These are phyloP conservation scores for Skeletonema tropicum DNA, from an alignment of 108 stramenopile genomes.

Conservation along the genomic window DNA sequence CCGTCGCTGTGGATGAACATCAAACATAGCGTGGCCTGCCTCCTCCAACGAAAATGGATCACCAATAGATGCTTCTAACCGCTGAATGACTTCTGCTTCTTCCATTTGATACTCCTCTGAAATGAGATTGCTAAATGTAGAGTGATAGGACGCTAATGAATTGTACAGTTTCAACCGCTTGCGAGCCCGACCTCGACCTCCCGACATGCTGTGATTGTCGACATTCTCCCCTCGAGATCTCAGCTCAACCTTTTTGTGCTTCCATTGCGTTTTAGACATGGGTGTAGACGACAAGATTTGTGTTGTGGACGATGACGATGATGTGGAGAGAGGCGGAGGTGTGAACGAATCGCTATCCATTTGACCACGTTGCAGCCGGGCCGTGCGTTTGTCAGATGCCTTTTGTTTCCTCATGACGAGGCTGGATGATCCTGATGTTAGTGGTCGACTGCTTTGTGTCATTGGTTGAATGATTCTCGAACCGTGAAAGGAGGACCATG, in stretches of 20 bases:
- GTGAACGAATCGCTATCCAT: conserved; percentile 23
- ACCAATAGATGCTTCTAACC: conserved; percentile 71
- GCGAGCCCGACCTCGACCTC: conserved; percentile 73
- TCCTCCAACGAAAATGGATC: conserved; percentile 72
- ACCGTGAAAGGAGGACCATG: conserved; percentile 41
- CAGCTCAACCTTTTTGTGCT: conserved; percentile 43
- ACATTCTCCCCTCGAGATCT: conserved; percentile 4
- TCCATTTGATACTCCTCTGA: conserved; percentile 77
- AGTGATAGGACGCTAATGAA: conserved; percentile 73
- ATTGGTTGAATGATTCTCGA: not conserved
- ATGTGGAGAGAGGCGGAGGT: not conserved
- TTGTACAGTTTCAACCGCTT: conserved; percentile 79
- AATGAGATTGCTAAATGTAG: conserved; percentile 67
- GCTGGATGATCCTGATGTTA: conserved; percentile 6
- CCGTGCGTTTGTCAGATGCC: conserved; percentile 80
- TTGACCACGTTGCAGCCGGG: conserved; percentile 65
- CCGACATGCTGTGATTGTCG: conserved; percentile 4
- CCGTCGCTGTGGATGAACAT: conserved; percentile 74
- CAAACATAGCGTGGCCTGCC: conserved; percentile 74
- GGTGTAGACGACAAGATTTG: conserved; percentile 60
- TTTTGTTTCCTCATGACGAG: conserved; percentile 86
- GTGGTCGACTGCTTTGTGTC: not conserved
- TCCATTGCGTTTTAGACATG: conserved; percentile 63
- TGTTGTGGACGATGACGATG: conserved; percentile 5
- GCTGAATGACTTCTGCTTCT: conserved; percentile 77